Evolutionary conservation across 2,329 filamentous ascomycete species (phyloP), one percentile per base, ranked within the genome.

Genomic region (Thelonectria discophora): DNA sequence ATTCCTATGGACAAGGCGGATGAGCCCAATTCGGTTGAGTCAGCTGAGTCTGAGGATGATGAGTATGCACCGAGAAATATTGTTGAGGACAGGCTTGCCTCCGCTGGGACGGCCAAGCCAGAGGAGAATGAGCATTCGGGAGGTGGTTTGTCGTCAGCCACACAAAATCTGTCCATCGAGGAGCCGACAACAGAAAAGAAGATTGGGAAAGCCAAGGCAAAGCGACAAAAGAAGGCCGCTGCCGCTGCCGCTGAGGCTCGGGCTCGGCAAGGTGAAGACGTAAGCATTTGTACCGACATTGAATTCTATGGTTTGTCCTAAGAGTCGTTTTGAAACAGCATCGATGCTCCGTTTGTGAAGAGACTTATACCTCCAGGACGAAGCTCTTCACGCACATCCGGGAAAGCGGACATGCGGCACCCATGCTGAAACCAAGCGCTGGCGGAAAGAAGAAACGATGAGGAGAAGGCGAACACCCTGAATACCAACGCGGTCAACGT

Each of bases 371-470:
- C 0, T 92, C 90, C 1, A 89, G 88, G 67, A 90, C 86, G 6
- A 88, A 87, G 66, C 77, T 96, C 17, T 94, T 94, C 74, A 80
- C 85, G 54, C 93, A 96, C 75, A 82, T 95, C 60, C 86, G 87
- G 64, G 84, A 88, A 10, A 77, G 85, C 17, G 79, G 79, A 10
- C 91, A 95, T 78, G 90, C 89, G 6, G 85, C 87, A 30, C 80
- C 80, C 3, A 73, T 80, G 24, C 27, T 67, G 73, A 65, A 60
- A 55, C 32, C 48, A 61, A 51, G 30, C 21, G 17, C 24, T 20
- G 61, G 71, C 3, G 65, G 69, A 34, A 80, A 76, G 65, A 81
- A 77, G 62, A 79, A 77, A 69, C 69, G 72, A 60, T 78, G 67
- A 73, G 64, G 5, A 13, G 15, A 13, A 13, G 12, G 34, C 3